Evolutionary conservation across 306 rosid genomes (phyloP), one percentile per base, ranked within the genome.

Genomic region (Delonix regia): DNA sequence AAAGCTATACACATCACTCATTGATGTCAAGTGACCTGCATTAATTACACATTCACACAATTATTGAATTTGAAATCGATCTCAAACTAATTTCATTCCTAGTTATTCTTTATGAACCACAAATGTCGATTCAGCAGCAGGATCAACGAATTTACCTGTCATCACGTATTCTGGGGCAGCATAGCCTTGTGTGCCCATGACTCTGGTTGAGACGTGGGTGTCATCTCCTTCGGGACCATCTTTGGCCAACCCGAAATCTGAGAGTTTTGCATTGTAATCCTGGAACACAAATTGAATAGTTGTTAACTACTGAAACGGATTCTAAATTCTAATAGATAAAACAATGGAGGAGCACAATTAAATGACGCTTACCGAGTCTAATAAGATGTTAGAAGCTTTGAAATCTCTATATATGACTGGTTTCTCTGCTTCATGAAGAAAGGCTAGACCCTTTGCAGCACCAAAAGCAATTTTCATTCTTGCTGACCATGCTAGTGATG

Each of bases 191-290:
- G 98, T 94, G 1, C 98, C 98, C 97, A 94, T 89, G 2, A 94
- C 97, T 14, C 98, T 61, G 0, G 97, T 94, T 42, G 98, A 92
- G 76, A 94, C 98, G 57, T 94, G 98, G 7, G 98, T 92, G 55
- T 94, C 94, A 63, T 92, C 97, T 55, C 98, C 98, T 85, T 90
- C 97, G 0, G 97, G 98, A 3, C 97, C 98, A 56, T 94, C 98
- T 77, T 89, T 94, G 42, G 98, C 98, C 49, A 94, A 82, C 4
- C 98, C 98, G 61, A 94, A 90, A 83, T 94, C 97, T 0, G 98
- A 94, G 9, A 92, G 94, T 78, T 94, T 94, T 62, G 98, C 66
- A n/a, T 86, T 89, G 79, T 79, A 87, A 83, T 94, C 98, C 98
- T 93, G 85, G 11, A 81, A 64, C 22, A 53, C 41, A 38, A 38